A percentile compares a stretch with the other conserved stretches of the same genome.
These are phyloP conservation scores for Saposhnikovia divaricata DNA, from an alignment of 129 eudicot species.

Conservation along the genomic window DNA sequence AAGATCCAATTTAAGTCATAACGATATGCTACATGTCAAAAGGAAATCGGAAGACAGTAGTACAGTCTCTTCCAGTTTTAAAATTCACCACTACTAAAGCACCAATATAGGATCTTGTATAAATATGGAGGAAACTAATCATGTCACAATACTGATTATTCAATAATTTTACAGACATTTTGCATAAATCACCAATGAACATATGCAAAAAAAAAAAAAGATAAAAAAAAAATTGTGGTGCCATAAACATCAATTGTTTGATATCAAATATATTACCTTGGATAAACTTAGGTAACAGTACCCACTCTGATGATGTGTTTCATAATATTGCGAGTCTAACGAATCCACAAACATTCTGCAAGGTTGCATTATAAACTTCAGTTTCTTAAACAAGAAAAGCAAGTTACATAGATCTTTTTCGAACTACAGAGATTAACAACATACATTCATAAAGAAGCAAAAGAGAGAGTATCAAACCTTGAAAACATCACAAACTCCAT, in stretches of 20 bases:
- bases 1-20: not conserved
- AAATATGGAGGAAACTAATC: not conserved
- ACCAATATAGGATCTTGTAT: not conserved
- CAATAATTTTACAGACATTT: not conserved
- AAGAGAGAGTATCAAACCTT: constrained; percentile 37
- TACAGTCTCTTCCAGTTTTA: not conserved
- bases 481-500: constrained; percentile 88
- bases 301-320: constrained; percentile 67
- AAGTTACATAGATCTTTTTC: not conserved
- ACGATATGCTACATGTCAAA: not conserved
- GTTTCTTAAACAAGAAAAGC: not conserved
- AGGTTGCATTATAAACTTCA: not conserved
- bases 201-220: not conserved
- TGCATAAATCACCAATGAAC: not conserved
- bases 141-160: not conserved
- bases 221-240: not conserved
- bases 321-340: constrained; percentile 62
- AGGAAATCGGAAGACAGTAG: not conserved
- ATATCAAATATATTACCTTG: constrained; percentile 41
- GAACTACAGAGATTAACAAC: not conserved
- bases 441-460: not conserved
- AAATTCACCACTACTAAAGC: not conserved
- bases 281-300: constrained; percentile 70
- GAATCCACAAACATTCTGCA: constrained; percentile 90
- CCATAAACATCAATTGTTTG: constrained; percentile 1